Base-by-base conservation (phyloP, 352 stramenopile genomes). In the Phytophthora rubi region DNA sequence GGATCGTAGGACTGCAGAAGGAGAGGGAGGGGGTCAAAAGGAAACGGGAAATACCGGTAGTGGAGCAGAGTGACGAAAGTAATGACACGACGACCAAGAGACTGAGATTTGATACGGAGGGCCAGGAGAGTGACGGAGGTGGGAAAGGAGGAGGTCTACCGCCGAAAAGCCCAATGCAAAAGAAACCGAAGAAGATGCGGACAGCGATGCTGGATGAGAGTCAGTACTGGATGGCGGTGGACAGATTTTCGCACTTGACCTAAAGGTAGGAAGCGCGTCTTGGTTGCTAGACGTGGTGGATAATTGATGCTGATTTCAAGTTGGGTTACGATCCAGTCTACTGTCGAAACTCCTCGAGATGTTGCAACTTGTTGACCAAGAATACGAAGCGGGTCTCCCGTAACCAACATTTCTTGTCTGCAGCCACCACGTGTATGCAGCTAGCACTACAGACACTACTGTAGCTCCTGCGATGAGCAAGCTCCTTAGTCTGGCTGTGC, bases 181-280 rank as follows among this genome's bases (percentile, higher is more conserved):
- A 77, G 32, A 70, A 59, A 26, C 63, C 7, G 6, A 30, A 18
- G 45, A 52, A 68, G 28, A 79, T 48, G 33, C 30, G 8, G 15
- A 49, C 37, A 7, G 55, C 55, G 8, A 61, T 61, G 55, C 37
- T 61, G 55, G 55, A 61, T 61, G 55, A 61, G 30, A 61, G 55
- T 37, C 55, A 61, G 37, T 61, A 61, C 13, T 61, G 55, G 55
- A 61, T 61, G 55, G 33, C 55, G 21, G 55, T 61, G 33, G 55
- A 61, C 37, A 61, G 55, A 16, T 61, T 61, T n/a, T 61, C 55
- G 6, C 55, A 61, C 28, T 39, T 61, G 55, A 61, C 35, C 10
- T 61, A 52, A 4, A 3, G 28, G 7, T 6, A 6, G 45, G 4
- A 30, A 30, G 26, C 26, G 26, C 26, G 26, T 30, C 26, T 30